Percentiles rank a stretch among this genome's conserved stretches.
These are phyloP conservation scores for Annona squamosa DNA, from an alignment of 164 flowering plant species.

Conservation along the genomic window DNA sequence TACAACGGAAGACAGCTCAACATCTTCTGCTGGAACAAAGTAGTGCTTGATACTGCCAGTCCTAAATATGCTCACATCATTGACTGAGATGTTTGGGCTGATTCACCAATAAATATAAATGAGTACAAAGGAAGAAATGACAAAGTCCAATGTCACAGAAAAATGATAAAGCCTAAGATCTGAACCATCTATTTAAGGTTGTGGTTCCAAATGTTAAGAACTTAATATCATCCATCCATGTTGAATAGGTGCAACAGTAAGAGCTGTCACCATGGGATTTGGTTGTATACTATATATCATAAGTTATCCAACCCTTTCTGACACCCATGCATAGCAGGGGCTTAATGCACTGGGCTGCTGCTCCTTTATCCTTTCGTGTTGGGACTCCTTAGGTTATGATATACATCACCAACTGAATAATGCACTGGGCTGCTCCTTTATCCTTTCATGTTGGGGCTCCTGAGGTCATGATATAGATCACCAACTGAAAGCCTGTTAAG, in stretches of 20 bases:
- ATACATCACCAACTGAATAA: too few relatives aligned
- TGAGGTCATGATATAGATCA: background rate
- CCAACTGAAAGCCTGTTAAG: background rate
- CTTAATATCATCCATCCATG: background rate
- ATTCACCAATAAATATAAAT: background rate
- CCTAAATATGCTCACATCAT: background rate
- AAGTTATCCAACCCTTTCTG: too few relatives aligned
- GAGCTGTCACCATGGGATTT: too few relatives aligned
- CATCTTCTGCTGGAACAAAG: conserved; percentile 8
- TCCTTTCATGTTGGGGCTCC: background rate
- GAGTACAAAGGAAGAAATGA: background rate
- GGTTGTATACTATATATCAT: too few relatives aligned
- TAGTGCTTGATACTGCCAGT: background rate
- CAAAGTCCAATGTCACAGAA: background rate
- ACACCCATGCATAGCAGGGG: too few relatives aligned
- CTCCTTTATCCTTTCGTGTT: too few relatives aligned
- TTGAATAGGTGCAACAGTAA: too few relatives aligned
- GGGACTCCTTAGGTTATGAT: too few relatives aligned
- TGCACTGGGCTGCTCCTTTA: too few relatives aligned
- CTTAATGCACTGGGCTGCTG: too few relatives aligned
- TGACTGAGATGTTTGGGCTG: conserved; percentile 1
- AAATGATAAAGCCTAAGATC: background rate
- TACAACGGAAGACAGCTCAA: conserved; percentile 16
- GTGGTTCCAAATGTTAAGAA: background rate
- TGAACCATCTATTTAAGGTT: background rate